Evolutionary conservation across 257 asterid genomes (phyloP).

Genomic region (Euphrasia confusa): DNA sequence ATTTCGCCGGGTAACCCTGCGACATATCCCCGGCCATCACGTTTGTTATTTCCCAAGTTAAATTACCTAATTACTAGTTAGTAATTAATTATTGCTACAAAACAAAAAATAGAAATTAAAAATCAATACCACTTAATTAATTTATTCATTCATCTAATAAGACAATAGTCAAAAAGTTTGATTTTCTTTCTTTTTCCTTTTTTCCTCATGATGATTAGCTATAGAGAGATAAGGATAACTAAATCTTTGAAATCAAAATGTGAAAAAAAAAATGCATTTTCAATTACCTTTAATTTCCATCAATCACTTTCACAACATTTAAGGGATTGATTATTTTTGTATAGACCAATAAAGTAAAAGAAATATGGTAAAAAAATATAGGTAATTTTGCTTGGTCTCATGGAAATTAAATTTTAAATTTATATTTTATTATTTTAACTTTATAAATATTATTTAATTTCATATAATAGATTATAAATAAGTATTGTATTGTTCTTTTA

Average conservation of each 20-base stretch:
- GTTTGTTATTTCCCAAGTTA: conserved; percentile 28
- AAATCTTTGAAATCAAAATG: background rate
- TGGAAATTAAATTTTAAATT: too few species aligned
- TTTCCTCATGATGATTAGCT: background rate
- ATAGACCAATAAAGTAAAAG: too few species aligned
- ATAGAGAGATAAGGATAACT: conserved; percentile 7
- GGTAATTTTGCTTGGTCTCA: too few species aligned
- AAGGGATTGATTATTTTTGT: background rate
- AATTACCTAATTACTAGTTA: background rate
- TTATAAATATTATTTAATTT: too few species aligned
- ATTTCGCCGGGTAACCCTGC: conserved; percentile 60
- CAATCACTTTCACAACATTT: conserved; percentile 4
- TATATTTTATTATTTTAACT: too few species aligned
- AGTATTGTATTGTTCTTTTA: too few species aligned
- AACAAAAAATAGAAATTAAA: too few species aligned
- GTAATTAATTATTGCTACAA: background rate
- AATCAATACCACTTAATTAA: too few species aligned
- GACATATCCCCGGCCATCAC: conserved; percentile 35
- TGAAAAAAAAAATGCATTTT: background rate
- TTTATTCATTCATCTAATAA: background rate
- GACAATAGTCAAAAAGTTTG: conserved; percentile 1
- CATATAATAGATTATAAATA: too few species aligned
- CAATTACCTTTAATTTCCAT: background rate
- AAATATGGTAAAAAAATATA: too few species aligned
- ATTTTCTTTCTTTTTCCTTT: too few species aligned